Evolutionary conservation across 2,329 filamentous ascomycete species (phyloP).

Genomic region (Chaetomium strumarium): DNA sequence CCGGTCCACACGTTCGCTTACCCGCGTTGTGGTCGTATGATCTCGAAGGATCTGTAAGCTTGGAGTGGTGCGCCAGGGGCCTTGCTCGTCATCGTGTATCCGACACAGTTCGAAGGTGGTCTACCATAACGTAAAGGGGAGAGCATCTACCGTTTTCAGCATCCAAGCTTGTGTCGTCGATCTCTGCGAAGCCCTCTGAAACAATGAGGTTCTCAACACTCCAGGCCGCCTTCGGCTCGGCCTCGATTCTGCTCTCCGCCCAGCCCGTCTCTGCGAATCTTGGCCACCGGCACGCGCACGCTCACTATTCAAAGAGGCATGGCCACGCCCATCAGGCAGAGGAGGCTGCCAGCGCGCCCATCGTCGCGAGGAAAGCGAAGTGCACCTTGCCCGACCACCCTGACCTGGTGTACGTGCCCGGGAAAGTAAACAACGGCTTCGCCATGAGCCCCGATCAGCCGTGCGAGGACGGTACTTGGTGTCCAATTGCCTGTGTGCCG

Average conservation of each 20-base stretch:
- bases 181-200: background rate
- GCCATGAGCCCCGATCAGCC: conserved; percentile 70
- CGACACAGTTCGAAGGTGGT: conserved; percentile 1
- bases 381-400: conserved; percentile 63
- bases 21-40: background rate
- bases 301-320: conserved; percentile 26
- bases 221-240: conserved; percentile 45
- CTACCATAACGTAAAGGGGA: background rate
- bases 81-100: background rate
- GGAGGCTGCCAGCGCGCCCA: conserved; percentile 19
- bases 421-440: conserved; percentile 66
- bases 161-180: background rate
- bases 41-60: background rate
- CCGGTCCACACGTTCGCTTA: background rate
- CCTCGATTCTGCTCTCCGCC: conserved; percentile 41
- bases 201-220: conserved; percentile 49
- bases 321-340: conserved; percentile 15
- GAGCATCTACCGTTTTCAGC: background rate
- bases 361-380: conserved; percentile 47
- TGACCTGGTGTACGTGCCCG: conserved; percentile 63
- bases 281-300: conserved; percentile 36
- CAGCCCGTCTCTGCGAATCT: conserved; percentile 35
- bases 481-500: conserved; percentile 69
- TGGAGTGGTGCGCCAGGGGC: background rate
- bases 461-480: conserved; percentile 63